These are phyloP conservation scores for Obelidium mucronatum DNA, from an alignment of 192 early-diverging fungal genomes.

Conservation along the genomic window DNA sequence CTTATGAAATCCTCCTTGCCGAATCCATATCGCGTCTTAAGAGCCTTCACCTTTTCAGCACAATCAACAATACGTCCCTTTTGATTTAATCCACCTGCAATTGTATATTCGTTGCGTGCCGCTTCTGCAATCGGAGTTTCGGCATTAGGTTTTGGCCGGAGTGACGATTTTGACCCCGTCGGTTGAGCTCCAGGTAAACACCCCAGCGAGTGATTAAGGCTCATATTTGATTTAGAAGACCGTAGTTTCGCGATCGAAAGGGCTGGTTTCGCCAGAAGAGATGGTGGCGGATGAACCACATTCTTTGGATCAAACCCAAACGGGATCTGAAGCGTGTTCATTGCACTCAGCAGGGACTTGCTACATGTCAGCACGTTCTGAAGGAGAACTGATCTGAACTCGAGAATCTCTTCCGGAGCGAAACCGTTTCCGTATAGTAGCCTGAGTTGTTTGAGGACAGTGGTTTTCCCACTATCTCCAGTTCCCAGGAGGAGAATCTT, in stretches of 20 bases:
- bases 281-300: no score
- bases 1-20: constrained; percentile 42
- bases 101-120: not conserved
- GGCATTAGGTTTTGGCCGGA: no score
- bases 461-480: constrained; percentile 50
- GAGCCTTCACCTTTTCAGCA: not conserved
- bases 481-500: constrained; percentile 25
- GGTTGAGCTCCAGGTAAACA: no score
- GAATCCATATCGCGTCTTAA: constrained; percentile 7
- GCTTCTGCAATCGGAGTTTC: not conserved
- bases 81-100: not conserved
- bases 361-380: constrained; percentile 40
- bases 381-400: constrained; percentile 36
- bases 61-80: not conserved
- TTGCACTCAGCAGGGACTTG: constrained; percentile 38
- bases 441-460: constrained; percentile 49
- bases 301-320: constrained; percentile 5
- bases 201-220: no score
- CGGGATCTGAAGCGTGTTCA: constrained; percentile 38
- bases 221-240: no score
- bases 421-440: constrained; percentile 46
- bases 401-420: constrained; percentile 31
- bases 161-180: no score
- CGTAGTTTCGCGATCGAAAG: no score
- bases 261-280: no score